Evolutionary conservation across 2,329 filamentous ascomycete genomes (phyloP).

Genomic region (Aschersonia sp.): DNA sequence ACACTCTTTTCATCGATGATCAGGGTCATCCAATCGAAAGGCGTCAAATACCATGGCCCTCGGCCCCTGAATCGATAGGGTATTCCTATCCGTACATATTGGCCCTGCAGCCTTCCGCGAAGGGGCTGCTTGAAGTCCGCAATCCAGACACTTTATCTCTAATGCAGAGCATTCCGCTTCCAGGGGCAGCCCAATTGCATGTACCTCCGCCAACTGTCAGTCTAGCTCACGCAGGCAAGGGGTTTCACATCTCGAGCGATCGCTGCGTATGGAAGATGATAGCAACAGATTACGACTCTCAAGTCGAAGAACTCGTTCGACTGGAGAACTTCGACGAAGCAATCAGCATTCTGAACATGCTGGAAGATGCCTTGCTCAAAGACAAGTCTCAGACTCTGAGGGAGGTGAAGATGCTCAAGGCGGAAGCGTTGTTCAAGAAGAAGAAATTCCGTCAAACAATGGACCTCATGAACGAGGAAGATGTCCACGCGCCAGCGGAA

Average conservation of each 20-base stretch:
- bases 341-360: slow-evolving; percentile 72
- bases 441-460: slow-evolving; percentile 75
- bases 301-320: slow-evolving; percentile 69
- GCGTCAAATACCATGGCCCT: slow-evolving; percentile 81
- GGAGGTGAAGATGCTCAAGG: slow-evolving; percentile 84
- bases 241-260: slow-evolving; percentile 86
- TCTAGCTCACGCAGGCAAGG: slow-evolving; percentile 89
- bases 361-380: slow-evolving; percentile 79
- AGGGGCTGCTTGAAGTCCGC: slow-evolving; percentile 75
- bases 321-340: slow-evolving; percentile 74
- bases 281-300: slow-evolving; percentile 77
- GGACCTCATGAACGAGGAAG: slow-evolving; percentile 72
- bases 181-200: slow-evolving; percentile 71
- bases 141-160: slow-evolving; percentile 88
- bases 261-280: slow-evolving; percentile 93
- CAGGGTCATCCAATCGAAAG: slow-evolving; percentile 71
- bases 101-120: slow-evolving; percentile 67
- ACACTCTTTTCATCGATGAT: slow-evolving; percentile 80
- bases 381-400: slow-evolving; percentile 71
- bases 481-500: slow-evolving; percentile 80
- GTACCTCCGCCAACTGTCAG: slow-evolving; percentile 88
- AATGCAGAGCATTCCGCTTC: slow-evolving; percentile 70
- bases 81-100: slow-evolving; percentile 96
- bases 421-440: slow-evolving; percentile 66
- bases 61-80: slow-evolving; percentile 77